These are phyloP conservation scores for Lasiosphaeria hispida DNA, from an alignment of 495 filamentous ascomycete species.

Conservation along the genomic window DNA sequence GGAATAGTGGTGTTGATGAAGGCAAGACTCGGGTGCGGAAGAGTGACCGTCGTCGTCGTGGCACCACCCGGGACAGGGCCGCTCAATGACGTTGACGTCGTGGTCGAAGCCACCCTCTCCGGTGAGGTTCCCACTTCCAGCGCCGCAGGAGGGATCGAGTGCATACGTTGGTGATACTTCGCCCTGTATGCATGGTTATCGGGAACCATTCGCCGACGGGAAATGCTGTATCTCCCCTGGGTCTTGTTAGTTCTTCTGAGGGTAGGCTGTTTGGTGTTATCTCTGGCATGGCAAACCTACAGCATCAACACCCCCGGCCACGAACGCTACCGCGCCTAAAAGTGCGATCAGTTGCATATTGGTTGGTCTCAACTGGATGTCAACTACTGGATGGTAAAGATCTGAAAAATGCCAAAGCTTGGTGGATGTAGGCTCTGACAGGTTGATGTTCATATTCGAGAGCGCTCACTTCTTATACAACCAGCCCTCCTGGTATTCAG, in stretches of 20 bases:
- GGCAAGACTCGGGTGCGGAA: background rate
- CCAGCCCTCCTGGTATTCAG: background rate
- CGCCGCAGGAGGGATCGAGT: background rate
- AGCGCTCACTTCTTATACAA: background rate
- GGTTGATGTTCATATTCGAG: too few relatives aligned
- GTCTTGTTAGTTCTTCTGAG: background rate
- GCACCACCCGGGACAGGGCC: background rate
- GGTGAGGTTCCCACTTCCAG: too few relatives aligned
- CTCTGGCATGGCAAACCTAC: background rate
- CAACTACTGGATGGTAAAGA: too few relatives aligned
- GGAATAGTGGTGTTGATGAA: background rate
- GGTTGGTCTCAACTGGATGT: background rate
- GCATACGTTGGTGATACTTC: slow-evolving; percentile 10
- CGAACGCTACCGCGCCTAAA: slow-evolving; percentile 17
- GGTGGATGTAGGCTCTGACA: too few relatives aligned
- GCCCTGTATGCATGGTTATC: slow-evolving; percentile 3
- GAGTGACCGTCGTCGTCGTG: background rate
- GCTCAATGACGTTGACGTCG: background rate
- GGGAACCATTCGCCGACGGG: background rate
- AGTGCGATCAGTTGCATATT: slow-evolving; percentile 20
- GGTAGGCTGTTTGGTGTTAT: background rate
- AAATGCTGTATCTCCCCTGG: background rate
- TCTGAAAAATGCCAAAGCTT: too few relatives aligned
- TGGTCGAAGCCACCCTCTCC: too few relatives aligned
- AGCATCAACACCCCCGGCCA: slow-evolving; percentile 12